Percentiles rank a stretch among this genome's conserved stretches.
Evolutionary conservation across 495 filamentous ascomycete species (phyloP).

Genomic region (Gamarada debralockiae): DNA sequence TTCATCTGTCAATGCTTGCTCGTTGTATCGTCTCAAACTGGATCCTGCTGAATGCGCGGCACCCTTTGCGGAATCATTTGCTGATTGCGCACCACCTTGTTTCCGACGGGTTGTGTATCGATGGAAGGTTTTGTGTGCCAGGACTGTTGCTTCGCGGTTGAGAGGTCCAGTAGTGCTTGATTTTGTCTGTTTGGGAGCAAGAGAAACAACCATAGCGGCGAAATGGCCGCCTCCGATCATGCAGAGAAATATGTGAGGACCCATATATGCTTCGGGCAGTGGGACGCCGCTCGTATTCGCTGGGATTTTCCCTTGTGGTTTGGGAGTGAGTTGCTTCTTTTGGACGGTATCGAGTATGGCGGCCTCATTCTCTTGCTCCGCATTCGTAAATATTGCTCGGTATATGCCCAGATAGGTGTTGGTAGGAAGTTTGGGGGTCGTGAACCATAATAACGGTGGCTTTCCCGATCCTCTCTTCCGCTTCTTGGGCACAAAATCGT

Average conservation of each 20-base stretch:
- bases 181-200: constrained; percentile 75
- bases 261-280: constrained; percentile 45
- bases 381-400: constrained; percentile 69
- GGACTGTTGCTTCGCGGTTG: constrained; percentile 75
- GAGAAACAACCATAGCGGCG: constrained; percentile 89
- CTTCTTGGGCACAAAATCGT: constrained; percentile 24
- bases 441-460: constrained; percentile 82
- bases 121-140: constrained; percentile 97
- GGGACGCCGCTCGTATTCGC: constrained; percentile 42
- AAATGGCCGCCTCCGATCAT: constrained; percentile 99
- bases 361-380: constrained; percentile 62
- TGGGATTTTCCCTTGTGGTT: constrained; percentile 41
- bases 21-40: constrained; percentile 86
- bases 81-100: constrained; percentile 90
- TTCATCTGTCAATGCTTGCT: constrained; percentile 79
- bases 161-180: constrained; percentile 59
- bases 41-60: constrained; percentile 92
- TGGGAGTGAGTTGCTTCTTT: constrained; percentile 70
- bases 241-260: constrained; percentile 87
- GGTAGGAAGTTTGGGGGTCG: constrained; percentile 64
- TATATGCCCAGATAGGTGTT: constrained; percentile 85
- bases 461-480: constrained; percentile 57
- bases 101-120: constrained; percentile 94
- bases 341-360: constrained; percentile 61
- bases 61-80: constrained; percentile 87